These are phyloP conservation scores for Colletotrichum coccodes DNA, from an alignment of 2,329 filamentous ascomycete genomes.

Conservation along the genomic window DNA sequence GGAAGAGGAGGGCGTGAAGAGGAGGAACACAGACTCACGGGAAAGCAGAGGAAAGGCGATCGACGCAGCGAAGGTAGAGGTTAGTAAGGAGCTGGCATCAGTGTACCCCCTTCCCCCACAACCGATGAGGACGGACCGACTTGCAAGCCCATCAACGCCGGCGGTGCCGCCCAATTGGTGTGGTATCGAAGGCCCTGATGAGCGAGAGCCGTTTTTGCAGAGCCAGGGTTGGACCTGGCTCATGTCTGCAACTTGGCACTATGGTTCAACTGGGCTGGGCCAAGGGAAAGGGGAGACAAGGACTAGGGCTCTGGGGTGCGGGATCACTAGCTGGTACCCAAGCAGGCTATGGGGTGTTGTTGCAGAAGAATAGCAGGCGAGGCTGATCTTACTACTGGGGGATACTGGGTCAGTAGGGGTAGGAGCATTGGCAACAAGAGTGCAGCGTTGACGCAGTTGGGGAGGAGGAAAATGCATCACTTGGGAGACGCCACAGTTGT, in stretches of 20 bases:
- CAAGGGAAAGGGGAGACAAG: slow-evolving; percentile 53
- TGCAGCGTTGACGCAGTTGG: slow-evolving; percentile 44
- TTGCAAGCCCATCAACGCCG: slow-evolving; percentile 45
- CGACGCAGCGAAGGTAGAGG: too few relatives aligned
- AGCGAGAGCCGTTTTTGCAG: slow-evolving; percentile 51
- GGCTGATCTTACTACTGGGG: slow-evolving; percentile 51
- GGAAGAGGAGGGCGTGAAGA: too few relatives aligned
- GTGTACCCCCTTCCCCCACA: slow-evolving; percentile 48
- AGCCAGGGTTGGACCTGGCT: slow-evolving; percentile 57
- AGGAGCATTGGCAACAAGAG: slow-evolving; percentile 37
- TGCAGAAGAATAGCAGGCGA: slow-evolving; percentile 45
- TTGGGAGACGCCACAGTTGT: slow-evolving; percentile 42
- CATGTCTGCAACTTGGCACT: slow-evolving; percentile 52
- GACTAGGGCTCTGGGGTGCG: slow-evolving; percentile 51
- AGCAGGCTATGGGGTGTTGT: slow-evolving; percentile 38
- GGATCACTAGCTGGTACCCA: slow-evolving; percentile 57
- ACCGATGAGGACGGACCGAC: slow-evolving; percentile 47
- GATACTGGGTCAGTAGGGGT: slow-evolving; percentile 46
- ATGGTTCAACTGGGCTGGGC: slow-evolving; percentile 50
- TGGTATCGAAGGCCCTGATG: slow-evolving; percentile 15
- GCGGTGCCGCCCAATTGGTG: slow-evolving; percentile 51
- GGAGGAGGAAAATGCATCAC: slow-evolving; percentile 48
- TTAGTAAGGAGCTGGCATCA: too few relatives aligned
- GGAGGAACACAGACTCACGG: too few relatives aligned
- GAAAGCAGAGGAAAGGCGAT: too few relatives aligned